Base-by-base conservation (phyloP, 345 rosid genomes). In the Angophora floribunda region DNA sequence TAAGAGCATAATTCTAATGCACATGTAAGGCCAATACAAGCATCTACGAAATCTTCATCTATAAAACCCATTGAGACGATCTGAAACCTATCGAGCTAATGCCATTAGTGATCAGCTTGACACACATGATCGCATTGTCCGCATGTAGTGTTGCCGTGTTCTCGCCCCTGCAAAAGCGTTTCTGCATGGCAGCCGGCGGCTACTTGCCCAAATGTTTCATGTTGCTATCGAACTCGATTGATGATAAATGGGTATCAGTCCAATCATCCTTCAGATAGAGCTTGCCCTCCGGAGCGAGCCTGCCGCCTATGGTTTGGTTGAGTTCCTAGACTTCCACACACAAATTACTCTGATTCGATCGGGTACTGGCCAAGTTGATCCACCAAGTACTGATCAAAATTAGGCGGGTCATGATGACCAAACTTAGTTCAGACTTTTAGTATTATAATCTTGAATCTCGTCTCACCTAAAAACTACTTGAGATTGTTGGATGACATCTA, bases 231-330 rank as follows among this genome's bases (percentile, higher is more conserved):
- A 96, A 97, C 51, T 98, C 97, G 2, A 97, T 97, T 12, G 92
- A 93, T 5, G 99, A 99, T 86, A 98, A 93, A 88, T 98, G 99
- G 3, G 99, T 98, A 85, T 96, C 97, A 75, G 93, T 91, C 99
- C 99, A 97, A 26, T 97, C 91, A 75, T 98, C 99, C 89, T 95
- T 98, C 86, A 98, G 89, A 79, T 94, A 93, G 21, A 95, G 96
- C 2, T 95, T 36, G 41, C 86, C 67, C 95, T 93, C 99, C 99
- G 96, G 28, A 95, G 79, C 2, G 95, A 91, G 30, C 94, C 94
- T 2, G 98, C 93, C 3, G 89, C 90, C 88, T 93, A 93, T 0
- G 98, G 97, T 87, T 93, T 94, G 13, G 96, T 90, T 1, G 97
- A 91, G 49, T 96, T 93, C 80, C 96, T 89, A 4, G 99, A 97